Conservation (phyloP, 345 rosid genomes). For the Rhizophora mangle region DNA sequence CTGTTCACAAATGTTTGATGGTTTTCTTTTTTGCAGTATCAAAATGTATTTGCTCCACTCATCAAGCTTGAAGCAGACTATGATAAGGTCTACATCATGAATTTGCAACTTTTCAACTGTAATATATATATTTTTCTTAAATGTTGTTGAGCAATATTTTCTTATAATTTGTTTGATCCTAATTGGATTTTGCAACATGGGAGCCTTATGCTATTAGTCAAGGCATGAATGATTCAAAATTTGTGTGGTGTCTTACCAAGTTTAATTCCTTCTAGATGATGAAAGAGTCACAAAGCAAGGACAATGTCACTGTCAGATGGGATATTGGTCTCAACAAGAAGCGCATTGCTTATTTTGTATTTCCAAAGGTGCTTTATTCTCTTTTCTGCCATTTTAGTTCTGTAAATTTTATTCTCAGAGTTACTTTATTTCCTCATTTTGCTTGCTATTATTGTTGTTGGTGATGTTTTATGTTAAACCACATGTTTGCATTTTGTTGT, state of each 20-base stretch:
- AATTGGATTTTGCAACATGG: no score
- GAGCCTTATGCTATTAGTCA: no score
- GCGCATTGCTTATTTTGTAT: slow-evolving; percentile 88
- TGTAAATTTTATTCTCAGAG: slow-evolving; percentile 1
- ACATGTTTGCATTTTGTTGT: slow-evolving; percentile 4
- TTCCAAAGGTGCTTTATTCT: slow-evolving; percentile 70
- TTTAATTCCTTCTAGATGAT: slow-evolving; percentile 62
- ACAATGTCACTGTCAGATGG: slow-evolving; percentile 92
- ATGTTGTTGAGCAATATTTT: not conserved
- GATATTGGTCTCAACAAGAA: slow-evolving; percentile 98
- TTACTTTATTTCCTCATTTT: not conserved
- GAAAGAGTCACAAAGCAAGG: slow-evolving; percentile 99
- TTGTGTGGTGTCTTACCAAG: slow-evolving; percentile 15
- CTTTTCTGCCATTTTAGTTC: slow-evolving; percentile 2
- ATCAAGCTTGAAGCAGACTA: slow-evolving; percentile 99
- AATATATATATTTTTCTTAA: not conserved
- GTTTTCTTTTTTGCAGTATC: slow-evolving; percentile 69
- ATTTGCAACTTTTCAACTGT: not conserved
- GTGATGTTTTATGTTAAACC: not conserved
- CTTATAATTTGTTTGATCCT: not conserved
- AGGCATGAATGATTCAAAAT: not conserved
- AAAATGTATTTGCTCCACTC: slow-evolving; percentile 98
- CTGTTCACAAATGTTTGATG: slow-evolving; percentile 10
- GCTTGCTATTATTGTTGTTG: not conserved
- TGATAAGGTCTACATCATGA: slow-evolving; percentile 62